Conservation (phyloP, 1,284 basidiomycete species). For the Boletus semigastroideus region DNA sequence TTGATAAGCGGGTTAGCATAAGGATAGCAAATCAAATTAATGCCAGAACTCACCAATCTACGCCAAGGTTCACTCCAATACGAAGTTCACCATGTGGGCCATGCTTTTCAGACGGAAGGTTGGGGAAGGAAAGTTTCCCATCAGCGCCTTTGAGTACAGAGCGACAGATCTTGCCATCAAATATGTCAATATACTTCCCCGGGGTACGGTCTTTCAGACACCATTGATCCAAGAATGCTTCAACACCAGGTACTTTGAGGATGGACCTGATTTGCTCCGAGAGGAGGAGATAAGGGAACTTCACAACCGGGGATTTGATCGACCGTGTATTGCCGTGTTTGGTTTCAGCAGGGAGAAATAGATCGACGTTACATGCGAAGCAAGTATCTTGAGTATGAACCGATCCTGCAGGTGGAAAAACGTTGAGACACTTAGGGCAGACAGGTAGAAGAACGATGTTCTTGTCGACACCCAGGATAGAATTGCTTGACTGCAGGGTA, state of each 20-base stretch:
- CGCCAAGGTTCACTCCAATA: background rate
- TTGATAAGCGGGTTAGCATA: no score
- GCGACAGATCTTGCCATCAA: background rate
- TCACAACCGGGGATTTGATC: background rate
- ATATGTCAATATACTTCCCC: background rate
- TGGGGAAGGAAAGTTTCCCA: constrained; percentile 3
- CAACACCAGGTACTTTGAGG: background rate
- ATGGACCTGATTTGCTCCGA: background rate
- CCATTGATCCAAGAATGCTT: background rate
- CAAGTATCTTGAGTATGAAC: background rate
- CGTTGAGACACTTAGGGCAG: background rate
- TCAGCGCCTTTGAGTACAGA: background rate
- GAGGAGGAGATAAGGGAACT: background rate
- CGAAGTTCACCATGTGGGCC: constrained; percentile 1
- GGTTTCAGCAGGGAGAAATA: background rate
- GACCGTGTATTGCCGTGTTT: background rate
- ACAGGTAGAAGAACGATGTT: background rate
- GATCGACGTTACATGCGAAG: background rate
- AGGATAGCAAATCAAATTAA: no score
- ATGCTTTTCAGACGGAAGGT: background rate
- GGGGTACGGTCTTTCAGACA: background rate
- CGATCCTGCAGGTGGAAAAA: background rate
- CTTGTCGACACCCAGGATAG: background rate
- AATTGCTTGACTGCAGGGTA: background rate
- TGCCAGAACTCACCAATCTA: background rate